Percentiles rank a stretch among this genome's conserved stretches.
Conservation (phyloP, 2,329 filamentous ascomycete genomes). For the Diplodia intermedia region DNA sequence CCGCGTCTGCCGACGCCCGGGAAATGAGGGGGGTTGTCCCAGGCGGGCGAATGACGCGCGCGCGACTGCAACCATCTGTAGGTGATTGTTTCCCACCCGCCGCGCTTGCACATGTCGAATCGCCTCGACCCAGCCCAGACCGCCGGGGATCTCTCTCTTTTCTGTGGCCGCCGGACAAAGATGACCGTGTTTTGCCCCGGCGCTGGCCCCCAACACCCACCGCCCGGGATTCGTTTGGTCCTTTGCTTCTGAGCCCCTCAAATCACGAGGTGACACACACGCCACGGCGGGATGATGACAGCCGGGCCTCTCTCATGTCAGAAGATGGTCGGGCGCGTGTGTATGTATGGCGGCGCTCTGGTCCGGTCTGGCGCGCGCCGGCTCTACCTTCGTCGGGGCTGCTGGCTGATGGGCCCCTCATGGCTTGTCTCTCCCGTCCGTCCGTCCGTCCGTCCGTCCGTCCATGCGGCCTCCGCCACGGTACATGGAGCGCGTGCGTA, state of each 20-base stretch:
- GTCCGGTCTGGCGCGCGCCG: background rate
- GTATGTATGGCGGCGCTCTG: background rate
- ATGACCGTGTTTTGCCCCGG: too few species aligned
- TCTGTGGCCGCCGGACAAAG: too few species aligned
- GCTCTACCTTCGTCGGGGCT: too few species aligned
- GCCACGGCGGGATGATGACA: background rate
- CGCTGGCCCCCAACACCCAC: background rate
- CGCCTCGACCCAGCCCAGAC: background rate
- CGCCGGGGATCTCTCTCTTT: background rate
- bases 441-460: background rate
- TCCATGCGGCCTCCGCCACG: background rate
- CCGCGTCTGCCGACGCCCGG: background rate
- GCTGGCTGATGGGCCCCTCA: too few species aligned
- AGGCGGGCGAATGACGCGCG: constrained; percentile 8
- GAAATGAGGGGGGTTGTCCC: background rate
- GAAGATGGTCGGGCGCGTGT: background rate
- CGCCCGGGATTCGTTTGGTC: background rate
- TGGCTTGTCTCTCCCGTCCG: background rate
- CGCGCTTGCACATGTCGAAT: too few species aligned
- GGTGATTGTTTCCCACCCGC: background rate
- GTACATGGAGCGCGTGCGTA: too few species aligned
- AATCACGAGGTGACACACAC: constrained; percentile 3
- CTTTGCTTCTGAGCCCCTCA: background rate
- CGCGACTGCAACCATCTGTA: constrained; percentile 1
- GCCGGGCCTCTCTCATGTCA: background rate